Evolutionary conservation across 2,329 filamentous ascomycete species (phyloP).

Genomic region (Xylariaceae sp.): DNA sequence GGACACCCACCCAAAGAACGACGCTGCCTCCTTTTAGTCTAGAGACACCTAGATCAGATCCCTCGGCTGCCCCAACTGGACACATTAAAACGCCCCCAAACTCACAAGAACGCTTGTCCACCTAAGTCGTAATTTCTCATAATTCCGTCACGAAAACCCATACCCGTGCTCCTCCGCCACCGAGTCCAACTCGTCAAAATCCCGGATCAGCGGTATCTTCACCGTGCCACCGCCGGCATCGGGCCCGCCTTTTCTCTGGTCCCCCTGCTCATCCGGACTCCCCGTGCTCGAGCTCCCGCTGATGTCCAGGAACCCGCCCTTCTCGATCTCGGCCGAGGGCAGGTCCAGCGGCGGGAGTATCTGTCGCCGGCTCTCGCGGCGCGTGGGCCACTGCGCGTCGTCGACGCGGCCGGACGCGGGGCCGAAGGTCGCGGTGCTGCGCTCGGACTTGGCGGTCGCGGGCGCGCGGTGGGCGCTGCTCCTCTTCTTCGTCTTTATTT

Average conservation of each 20-base stretch:
- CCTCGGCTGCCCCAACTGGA: too few relatives aligned
- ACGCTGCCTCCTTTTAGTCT: not conserved
- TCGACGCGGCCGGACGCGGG: not conserved
- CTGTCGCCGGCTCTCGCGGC: not conserved
- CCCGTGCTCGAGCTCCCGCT: constrained; percentile 12
- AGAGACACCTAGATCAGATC: too few relatives aligned
- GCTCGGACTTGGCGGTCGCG: not conserved
- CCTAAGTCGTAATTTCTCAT: too few relatives aligned
- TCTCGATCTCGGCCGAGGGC: not conserved
- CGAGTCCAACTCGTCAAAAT: constrained; percentile 27
- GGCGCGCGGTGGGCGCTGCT: too few relatives aligned
- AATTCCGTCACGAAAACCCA: not conserved
- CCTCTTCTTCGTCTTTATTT: too few relatives aligned
- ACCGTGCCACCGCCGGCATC: constrained; percentile 5
- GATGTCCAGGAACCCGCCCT: constrained; percentile 8
- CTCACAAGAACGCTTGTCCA: too few relatives aligned
- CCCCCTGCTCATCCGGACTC: not conserved
- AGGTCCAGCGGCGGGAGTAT: not conserved
- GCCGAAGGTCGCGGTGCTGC: not conserved
- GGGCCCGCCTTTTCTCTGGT: not conserved
- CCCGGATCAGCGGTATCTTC: constrained; percentile 20
- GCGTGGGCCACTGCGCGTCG: not conserved
- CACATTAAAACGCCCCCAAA: too few relatives aligned
- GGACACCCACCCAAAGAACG: not conserved
- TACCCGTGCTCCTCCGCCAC: constrained; percentile 19